Percentiles rank a stretch among this genome's conserved stretches.
phyloP scores from a whole-genome alignment of 2,329 filamentous ascomycete genomes.

The Diaporthe longicolla region DNA sequence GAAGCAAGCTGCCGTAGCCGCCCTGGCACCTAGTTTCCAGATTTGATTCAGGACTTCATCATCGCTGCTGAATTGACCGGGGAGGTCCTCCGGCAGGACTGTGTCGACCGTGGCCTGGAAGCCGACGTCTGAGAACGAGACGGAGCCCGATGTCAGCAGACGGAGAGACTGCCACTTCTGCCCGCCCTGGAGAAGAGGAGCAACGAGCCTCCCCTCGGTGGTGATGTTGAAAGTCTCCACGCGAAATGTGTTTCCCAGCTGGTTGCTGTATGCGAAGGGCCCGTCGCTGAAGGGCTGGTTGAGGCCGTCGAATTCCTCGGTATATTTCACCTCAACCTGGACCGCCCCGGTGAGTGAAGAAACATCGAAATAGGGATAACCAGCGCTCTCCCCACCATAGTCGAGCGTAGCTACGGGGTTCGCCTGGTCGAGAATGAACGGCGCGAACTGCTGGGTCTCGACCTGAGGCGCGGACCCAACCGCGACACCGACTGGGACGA shows the following conservation, averaged over 20 bases:
- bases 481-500: not conserved
- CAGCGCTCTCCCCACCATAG: constrained; percentile 53
- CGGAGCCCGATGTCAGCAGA: constrained; percentile 28
- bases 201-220: constrained; percentile 43
- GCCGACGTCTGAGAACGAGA: constrained; percentile 5
- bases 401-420: constrained; percentile 47
- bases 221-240: constrained; percentile 57
- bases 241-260: constrained; percentile 54
- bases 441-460: not conserved
- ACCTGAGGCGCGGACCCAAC: not conserved
- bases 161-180: constrained; percentile 31
- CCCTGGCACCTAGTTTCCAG: constrained; percentile 29
- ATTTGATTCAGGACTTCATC: constrained; percentile 22
- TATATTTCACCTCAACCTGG: constrained; percentile 55
- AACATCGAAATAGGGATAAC: constrained; percentile 53
- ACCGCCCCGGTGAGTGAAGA: constrained; percentile 44
- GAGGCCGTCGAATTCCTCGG: constrained; percentile 51
- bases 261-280: constrained; percentile 47
- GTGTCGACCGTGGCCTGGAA: constrained; percentile 19
- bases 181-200: constrained; percentile 21
- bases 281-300: constrained; percentile 51
- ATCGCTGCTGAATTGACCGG: constrained; percentile 15
- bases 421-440: constrained; percentile 19
- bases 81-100: not conserved
- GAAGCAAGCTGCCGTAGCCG: constrained; percentile 21